Conservation (phyloP, 2,329 filamentous ascomycete genomes). For the Sclerotinia glacialis region DNA sequence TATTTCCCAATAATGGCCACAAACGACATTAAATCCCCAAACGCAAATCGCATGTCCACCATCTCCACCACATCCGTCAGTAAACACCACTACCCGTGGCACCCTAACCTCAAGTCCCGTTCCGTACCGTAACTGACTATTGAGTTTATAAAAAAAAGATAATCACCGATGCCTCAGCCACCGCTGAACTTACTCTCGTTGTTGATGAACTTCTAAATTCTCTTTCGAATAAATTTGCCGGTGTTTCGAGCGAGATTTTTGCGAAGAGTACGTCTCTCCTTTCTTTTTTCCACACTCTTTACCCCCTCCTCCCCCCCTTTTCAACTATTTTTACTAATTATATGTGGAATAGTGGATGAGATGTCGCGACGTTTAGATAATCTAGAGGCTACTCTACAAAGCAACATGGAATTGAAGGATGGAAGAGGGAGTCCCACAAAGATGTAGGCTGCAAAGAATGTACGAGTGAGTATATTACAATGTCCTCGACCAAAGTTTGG, state of each 20-base stretch:
- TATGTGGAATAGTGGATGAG: constrained; percentile 70
- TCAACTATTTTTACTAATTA: background rate
- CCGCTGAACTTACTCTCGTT: constrained; percentile 46
- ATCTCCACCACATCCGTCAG: constrained; percentile 29
- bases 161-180: constrained; percentile 33
- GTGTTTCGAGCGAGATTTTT: constrained; percentile 82
- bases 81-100: constrained; percentile 1
- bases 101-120: constrained; percentile 13
- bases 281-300: background rate
- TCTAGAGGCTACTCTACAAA: constrained; percentile 49
- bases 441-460: constrained; percentile 21
- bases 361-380: constrained; percentile 86
- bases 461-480: background rate
- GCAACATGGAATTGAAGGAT: constrained; percentile 29
- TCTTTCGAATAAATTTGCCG: constrained; percentile 79
- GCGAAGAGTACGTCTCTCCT: constrained; percentile 66
- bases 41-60: constrained; percentile 27
- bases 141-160: constrained; percentile 25
- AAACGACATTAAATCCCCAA: constrained; percentile 27
- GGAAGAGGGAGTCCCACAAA: constrained; percentile 35
- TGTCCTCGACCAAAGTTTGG: background rate
- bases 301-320: no score
- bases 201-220: constrained; percentile 86
- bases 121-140: background rate
- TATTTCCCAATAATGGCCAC: constrained; percentile 23